A percentile compares a stretch with the other conserved stretches of the same genome.
Evolutionary conservation across 805 yeast species (phyloP).

Genomic region (Sugiyamaella marilandica): DNA sequence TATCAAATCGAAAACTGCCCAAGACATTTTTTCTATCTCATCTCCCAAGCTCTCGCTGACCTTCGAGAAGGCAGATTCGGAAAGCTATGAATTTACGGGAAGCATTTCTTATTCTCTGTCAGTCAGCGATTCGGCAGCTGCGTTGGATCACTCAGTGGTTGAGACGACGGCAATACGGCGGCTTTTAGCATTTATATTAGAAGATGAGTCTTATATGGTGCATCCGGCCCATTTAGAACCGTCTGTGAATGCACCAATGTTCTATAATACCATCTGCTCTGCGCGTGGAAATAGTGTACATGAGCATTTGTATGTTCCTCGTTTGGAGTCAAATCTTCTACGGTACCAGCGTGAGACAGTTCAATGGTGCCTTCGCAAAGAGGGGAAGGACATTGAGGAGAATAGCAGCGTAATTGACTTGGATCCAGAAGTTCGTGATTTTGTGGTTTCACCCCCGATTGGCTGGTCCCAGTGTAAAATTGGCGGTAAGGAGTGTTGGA

Average conservation of each 20-base stretch:
- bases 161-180: slow-evolving; percentile 9
- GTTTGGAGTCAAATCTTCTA: slow-evolving; percentile 20
- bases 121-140: slow-evolving; percentile 11
- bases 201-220: slow-evolving; percentile 7
- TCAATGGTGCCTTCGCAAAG: slow-evolving; percentile 34
- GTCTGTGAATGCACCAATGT: slow-evolving; percentile 9
- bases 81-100: slow-evolving; percentile 7
- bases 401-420: slow-evolving; percentile 18
- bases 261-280: slow-evolving; percentile 15
- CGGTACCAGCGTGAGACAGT: slow-evolving; percentile 36
- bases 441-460: slow-evolving; percentile 24
- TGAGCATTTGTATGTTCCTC: slow-evolving; percentile 5
- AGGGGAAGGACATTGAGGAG: slow-evolving; percentile 28
- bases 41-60: not conserved
- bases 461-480: slow-evolving; percentile 23
- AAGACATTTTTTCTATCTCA: not conserved
- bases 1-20: not conserved
- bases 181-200: slow-evolving; percentile 9
- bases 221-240: slow-evolving; percentile 5
- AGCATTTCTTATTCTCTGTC: slow-evolving; percentile 5
- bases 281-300: slow-evolving; percentile 5
- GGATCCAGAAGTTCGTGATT: slow-evolving; percentile 18
- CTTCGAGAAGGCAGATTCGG: not conserved
- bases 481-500: slow-evolving; percentile 22
- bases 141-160: slow-evolving; percentile 4